Conservation (phyloP, 495 filamentous ascomycete genomes). For the Wilcoxina mikolae region DNA sequence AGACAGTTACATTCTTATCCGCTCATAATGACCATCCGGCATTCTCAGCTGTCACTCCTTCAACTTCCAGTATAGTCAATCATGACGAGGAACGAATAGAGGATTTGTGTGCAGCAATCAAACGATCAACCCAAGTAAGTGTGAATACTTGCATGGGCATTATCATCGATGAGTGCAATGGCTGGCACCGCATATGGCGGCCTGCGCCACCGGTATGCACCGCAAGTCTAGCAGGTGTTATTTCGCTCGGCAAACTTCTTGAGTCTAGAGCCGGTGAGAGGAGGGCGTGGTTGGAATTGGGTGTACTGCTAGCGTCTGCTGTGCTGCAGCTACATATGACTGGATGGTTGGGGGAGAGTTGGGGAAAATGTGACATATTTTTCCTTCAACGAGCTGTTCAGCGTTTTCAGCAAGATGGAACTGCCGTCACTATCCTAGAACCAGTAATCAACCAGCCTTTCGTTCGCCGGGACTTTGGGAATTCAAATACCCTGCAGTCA, state of each 20-base stretch:
- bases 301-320: constrained; percentile 26
- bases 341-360: constrained; percentile 20
- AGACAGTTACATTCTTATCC: too few species aligned
- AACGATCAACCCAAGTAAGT: background rate
- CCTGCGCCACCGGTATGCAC: too few species aligned
- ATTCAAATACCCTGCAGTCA: too few species aligned
- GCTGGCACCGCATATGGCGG: background rate
- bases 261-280: background rate
- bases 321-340: constrained; percentile 28
- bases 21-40: too few species aligned
- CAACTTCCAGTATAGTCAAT: too few species aligned
- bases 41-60: too few species aligned
- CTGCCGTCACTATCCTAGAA: too few species aligned
- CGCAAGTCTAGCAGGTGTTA: too few species aligned
- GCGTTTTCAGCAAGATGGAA: background rate
- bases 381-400: constrained; percentile 13
- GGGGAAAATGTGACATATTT: constrained; percentile 22
- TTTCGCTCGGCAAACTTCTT: background rate
- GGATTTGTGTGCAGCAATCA: background rate
- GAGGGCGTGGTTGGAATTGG: constrained; percentile 17
- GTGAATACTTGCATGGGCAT: background rate
- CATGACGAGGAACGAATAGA: background rate
- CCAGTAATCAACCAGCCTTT: constrained; percentile 11
- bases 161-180: background rate
- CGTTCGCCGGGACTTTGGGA: too few species aligned